phyloP scores from a whole-genome alignment of 495 filamentous ascomycete genomes.

The Collariella sp. region DNA sequence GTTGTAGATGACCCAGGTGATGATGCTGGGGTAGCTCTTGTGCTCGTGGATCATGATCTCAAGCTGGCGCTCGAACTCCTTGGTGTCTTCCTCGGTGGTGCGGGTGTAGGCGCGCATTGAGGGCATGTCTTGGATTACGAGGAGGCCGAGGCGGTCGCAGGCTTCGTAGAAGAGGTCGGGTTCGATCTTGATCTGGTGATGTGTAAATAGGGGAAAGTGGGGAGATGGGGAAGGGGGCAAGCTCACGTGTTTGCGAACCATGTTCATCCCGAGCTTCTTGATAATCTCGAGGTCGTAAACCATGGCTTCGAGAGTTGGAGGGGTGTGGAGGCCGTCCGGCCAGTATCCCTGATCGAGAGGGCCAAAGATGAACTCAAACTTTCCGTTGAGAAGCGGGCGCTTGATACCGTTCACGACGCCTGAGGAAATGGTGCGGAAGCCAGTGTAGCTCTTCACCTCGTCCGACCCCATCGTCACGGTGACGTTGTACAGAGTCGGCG shows the following conservation, averaged over 20 bases:
- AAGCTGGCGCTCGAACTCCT: constrained; percentile 54
- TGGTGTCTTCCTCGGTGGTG: constrained; percentile 45
- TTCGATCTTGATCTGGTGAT: constrained; percentile 56
- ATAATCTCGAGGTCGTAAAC: constrained; percentile 52
- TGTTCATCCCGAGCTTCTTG: constrained; percentile 57
- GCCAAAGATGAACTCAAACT: constrained; percentile 57
- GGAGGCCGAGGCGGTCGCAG: constrained; percentile 53
- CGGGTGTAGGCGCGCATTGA: constrained; percentile 35
- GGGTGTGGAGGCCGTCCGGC: constrained; percentile 57
- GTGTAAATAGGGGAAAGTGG: not conserved
- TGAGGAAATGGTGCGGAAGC: constrained; percentile 54
- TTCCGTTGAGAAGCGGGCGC: constrained; percentile 53
- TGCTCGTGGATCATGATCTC: constrained; percentile 52
- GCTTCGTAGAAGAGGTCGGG: constrained; percentile 57
- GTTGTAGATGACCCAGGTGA: constrained; percentile 56
- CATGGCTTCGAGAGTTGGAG: constrained; percentile 57
- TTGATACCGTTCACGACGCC: constrained; percentile 49
- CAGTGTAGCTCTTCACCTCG: constrained; percentile 50
- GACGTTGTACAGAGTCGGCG: constrained; percentile 55
- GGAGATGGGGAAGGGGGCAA: not conserved
- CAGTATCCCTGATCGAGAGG: constrained; percentile 63
- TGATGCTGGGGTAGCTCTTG: constrained; percentile 54
- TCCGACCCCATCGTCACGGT: constrained; percentile 49
- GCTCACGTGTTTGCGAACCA: constrained; percentile 58
- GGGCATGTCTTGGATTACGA: constrained; percentile 64